These are phyloP conservation scores for Sequoia sempervirens DNA, from an alignment of 75 land plant species.

Conservation along the genomic window DNA sequence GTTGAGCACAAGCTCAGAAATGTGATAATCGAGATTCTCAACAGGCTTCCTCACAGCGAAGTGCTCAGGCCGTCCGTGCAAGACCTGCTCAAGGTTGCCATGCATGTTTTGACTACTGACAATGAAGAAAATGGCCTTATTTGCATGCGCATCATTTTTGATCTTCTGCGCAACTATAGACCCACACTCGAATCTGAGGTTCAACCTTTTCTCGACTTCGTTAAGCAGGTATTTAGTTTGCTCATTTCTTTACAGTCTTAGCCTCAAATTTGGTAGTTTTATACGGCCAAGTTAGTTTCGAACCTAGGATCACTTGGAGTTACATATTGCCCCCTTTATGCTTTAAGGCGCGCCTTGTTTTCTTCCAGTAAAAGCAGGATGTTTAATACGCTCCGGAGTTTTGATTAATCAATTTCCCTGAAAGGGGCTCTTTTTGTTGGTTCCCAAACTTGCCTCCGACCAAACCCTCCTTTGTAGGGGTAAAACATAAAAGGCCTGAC, in stretches of 20 bases:
- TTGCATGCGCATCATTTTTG: constrained; percentile 88
- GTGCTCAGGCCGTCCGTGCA: constrained; percentile 93
- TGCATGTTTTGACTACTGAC: constrained; percentile 83
- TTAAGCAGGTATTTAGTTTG: constrained; percentile 37
- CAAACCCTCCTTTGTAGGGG: background rate
- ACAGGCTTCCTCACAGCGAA: constrained; percentile 92
- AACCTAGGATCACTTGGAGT: background rate
- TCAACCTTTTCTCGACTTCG: constrained; percentile 95
- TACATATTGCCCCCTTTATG: too few relatives aligned
- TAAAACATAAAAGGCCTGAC: background rate
- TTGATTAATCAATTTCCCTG: background rate
- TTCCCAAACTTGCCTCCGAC: background rate
- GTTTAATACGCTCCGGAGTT: background rate
- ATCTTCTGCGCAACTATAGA: constrained; percentile 84
- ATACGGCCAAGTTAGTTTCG: background rate
- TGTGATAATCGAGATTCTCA: constrained; percentile 87
- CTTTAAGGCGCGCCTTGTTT: background rate
- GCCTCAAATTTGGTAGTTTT: background rate
- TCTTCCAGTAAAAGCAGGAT: background rate
- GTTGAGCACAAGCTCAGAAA: constrained; percentile 91
- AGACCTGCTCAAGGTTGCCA: constrained; percentile 83
- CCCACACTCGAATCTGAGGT: constrained; percentile 88
- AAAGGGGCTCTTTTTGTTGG: background rate
- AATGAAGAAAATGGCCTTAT: constrained; percentile 98
- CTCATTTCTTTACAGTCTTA: background rate